These are phyloP conservation scores for Hypoxylon intermedium DNA, from an alignment of 495 filamentous ascomycete genomes.

Conservation along the genomic window DNA sequence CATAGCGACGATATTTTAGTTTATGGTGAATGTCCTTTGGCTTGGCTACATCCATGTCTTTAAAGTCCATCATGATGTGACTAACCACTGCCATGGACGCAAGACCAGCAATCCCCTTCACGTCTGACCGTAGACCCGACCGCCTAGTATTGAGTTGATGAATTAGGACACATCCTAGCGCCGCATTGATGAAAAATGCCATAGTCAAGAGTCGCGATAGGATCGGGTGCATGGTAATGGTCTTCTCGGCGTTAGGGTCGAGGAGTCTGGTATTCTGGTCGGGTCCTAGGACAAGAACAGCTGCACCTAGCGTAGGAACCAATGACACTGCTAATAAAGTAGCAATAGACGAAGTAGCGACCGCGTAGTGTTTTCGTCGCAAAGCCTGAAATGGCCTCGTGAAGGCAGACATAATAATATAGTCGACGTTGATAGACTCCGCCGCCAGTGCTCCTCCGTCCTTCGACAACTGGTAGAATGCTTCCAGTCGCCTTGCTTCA, in stretches of 20 bases:
- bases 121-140: conserved; percentile 70
- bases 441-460: conserved; percentile 67
- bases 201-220: conserved; percentile 67
- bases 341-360: conserved; percentile 66
- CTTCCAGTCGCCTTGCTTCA: conserved; percentile 75
- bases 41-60: conserved; percentile 69
- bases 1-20: conserved; percentile 68
- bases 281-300: conserved; percentile 61
- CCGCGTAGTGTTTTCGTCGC: conserved; percentile 67
- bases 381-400: conserved; percentile 67
- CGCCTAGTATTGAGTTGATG: conserved; percentile 64
- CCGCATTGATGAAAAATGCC: conserved; percentile 58
- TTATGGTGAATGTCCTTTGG: conserved; percentile 70
- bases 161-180: conserved; percentile 63
- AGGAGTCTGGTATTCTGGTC: conserved; percentile 43
- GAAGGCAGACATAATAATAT: conserved; percentile 69
- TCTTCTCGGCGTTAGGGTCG: conserved; percentile 50
- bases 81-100: conserved; percentile 74
- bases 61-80: conserved; percentile 78
- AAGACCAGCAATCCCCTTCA: conserved; percentile 75
- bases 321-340: conserved; percentile 68
- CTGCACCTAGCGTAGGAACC: conserved; percentile 68
- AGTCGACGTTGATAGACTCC: conserved; percentile 76
- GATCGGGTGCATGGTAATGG: conserved; percentile 60
- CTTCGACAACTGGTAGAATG: conserved; percentile 76